phyloP scores from a whole-genome alignment of 208 protist genomes.

The Strigomonas oncopelti region DNA sequence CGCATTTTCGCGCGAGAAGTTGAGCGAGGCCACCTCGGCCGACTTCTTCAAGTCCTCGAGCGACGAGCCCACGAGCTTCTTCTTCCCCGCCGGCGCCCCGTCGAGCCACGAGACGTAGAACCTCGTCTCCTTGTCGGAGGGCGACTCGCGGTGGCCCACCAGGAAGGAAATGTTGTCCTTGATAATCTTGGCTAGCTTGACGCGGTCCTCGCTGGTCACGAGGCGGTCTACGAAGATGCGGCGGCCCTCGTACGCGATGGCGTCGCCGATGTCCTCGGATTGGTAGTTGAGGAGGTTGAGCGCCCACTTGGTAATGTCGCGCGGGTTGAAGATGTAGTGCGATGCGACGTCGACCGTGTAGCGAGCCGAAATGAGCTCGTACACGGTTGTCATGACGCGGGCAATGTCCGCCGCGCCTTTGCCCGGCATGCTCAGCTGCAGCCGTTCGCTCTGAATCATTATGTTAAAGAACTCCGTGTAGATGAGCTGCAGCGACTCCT shows the following conservation, averaged over 20 bases:
- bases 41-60: slow-evolving; percentile 78
- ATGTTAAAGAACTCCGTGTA: slow-evolving; percentile 93
- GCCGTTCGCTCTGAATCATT: slow-evolving; percentile 75
- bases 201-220: slow-evolving; percentile 79
- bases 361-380: slow-evolving; percentile 80
- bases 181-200: slow-evolving; percentile 60
- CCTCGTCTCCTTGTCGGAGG: slow-evolving; percentile 64
- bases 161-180: slow-evolving; percentile 80
- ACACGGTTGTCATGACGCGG: slow-evolving; percentile 92
- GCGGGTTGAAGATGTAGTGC: slow-evolving; percentile 98
- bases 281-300: slow-evolving; percentile 91
- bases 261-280: slow-evolving; percentile 75
- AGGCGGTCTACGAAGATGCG: slow-evolving; percentile 95
- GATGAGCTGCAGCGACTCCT: slow-evolving; percentile 90
- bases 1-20: slow-evolving; percentile 93
- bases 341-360: slow-evolving; percentile 93
- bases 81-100: slow-evolving; percentile 35
- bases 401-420: slow-evolving; percentile 87
- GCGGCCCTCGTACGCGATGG: slow-evolving; percentile 90
- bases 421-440: slow-evolving; percentile 63
- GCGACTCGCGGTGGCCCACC: slow-evolving; percentile 61
- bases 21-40: slow-evolving; percentile 57
- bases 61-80: slow-evolving; percentile 42
- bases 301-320: slow-evolving; percentile 94
- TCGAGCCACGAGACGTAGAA: slow-evolving; percentile 80